Percentiles rank a stretch among this genome's conserved stretches.
Conservation (phyloP, 176 grass and related monocot species). For the Hordeum marinum region DNA sequence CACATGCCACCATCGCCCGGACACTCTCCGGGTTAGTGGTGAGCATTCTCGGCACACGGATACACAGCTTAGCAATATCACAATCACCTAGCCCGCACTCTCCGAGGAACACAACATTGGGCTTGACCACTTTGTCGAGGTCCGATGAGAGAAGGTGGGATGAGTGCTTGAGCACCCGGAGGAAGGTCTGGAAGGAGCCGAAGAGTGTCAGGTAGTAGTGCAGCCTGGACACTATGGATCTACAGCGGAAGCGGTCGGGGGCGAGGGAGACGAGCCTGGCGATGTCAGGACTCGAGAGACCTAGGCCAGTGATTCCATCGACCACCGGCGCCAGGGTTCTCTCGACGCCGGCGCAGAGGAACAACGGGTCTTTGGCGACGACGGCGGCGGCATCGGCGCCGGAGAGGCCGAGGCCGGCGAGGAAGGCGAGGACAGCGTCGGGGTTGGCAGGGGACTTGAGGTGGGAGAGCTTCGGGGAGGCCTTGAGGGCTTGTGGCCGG, state of each 20-base stretch:
- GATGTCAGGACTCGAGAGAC: neutral
- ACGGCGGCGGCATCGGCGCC: neutral
- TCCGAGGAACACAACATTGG: neutral
- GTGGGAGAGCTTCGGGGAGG: neutral
- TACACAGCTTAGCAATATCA: neutral
- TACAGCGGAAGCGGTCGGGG: rapidly evolving
- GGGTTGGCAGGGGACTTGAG: neutral
- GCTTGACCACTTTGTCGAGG: neutral
- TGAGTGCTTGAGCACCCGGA: neutral
- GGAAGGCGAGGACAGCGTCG: neutral
- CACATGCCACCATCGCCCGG: neutral
- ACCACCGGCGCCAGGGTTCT: neutral
- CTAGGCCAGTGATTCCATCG: neutral
- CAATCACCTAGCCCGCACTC: neutral
- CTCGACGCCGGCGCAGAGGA: neutral
- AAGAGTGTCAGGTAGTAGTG: neutral
- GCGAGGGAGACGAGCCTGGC: neutral
- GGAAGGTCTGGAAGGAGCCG: neutral
- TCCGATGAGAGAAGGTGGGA: neutral
- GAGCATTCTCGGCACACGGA: neutral
- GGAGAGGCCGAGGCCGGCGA: neutral
- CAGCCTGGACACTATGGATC: neutral
- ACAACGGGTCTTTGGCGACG: neutral
- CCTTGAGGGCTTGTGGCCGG: neutral
- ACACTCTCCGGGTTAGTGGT: neutral